Percentiles rank a stretch among this genome's conserved stretches.
These are phyloP conservation scores for Hypoxylon intermedium DNA, from an alignment of 495 filamentous ascomycete species.

Conservation along the genomic window DNA sequence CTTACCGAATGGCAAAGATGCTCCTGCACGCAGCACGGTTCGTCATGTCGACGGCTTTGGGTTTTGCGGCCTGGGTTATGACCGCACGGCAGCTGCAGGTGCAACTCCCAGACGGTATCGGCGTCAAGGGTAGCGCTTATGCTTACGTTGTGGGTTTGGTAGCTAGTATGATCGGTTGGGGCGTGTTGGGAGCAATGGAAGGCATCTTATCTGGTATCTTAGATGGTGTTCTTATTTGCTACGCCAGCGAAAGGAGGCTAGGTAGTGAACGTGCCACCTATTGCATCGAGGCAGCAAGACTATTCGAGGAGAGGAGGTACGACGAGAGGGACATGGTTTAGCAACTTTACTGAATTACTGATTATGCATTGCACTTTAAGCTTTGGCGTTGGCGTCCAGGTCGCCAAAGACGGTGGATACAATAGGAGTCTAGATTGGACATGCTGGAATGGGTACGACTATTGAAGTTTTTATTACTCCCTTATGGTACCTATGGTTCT, in stretches of 20 bases:
- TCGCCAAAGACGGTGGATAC: constrained; percentile 28
- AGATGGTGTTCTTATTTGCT: constrained; percentile 91
- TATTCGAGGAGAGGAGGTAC: constrained; percentile 70
- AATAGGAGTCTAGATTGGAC: constrained; percentile 39
- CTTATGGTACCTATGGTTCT: neutral
- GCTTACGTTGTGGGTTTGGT: constrained; percentile 93
- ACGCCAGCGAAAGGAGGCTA: constrained; percentile 83
- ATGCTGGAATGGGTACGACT: constrained; percentile 28
- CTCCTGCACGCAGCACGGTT: constrained; percentile 88
- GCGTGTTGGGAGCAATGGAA: constrained; percentile 92
- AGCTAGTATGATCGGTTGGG: constrained; percentile 93
- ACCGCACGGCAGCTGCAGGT: constrained; percentile 76
- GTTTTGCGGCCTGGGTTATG: constrained; percentile 97
- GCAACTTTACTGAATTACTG: constrained; percentile 30
- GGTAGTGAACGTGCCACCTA: constrained; percentile 73
- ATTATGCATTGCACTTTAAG: constrained; percentile 28
- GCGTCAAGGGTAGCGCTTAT: constrained; percentile 83
- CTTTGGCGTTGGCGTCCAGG: constrained; percentile 29
- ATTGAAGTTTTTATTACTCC: constrained; percentile 5
- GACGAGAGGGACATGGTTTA: constrained; percentile 46
- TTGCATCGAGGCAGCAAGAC: constrained; percentile 82
- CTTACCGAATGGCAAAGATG: constrained; percentile 89
- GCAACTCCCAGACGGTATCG: constrained; percentile 54
- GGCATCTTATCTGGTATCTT: constrained; percentile 90
- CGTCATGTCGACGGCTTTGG: constrained; percentile 86